A percentile compares a stretch with the other conserved stretches of the same genome.
Conservation (phyloP, 2,329 filamentous ascomycete genomes). For the Fusarium sp. region DNA sequence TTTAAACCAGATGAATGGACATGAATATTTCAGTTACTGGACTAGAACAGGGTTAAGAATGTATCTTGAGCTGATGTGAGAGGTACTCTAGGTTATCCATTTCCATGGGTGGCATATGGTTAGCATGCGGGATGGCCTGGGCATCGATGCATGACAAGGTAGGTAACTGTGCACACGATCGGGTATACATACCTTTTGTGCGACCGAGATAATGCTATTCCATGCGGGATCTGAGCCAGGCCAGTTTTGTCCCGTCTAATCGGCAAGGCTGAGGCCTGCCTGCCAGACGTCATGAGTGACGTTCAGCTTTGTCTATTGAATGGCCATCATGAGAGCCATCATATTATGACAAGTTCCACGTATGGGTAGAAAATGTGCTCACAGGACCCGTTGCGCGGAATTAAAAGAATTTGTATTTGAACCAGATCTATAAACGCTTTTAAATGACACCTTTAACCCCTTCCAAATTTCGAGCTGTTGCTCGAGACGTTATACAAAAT, state of each 20-base stretch:
- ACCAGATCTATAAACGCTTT: constrained; percentile 37
- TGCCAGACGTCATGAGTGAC: constrained; percentile 15
- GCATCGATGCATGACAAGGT: no score
- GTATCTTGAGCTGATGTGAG: no score
- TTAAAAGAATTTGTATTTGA: constrained; percentile 13
- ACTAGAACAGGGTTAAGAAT: no score
- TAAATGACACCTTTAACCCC: constrained; percentile 28
- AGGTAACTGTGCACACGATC: no score
- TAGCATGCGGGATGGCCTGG: neutral
- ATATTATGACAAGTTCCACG: neutral
- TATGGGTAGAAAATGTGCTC: neutral
- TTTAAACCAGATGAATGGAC: neutral
- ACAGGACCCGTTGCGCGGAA: neutral
- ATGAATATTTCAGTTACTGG: no score
- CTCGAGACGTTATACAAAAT: constrained; percentile 30
- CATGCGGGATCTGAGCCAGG: constrained; percentile 12
- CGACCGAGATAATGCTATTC: constrained; percentile 6
- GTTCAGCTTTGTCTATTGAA: constrained; percentile 6
- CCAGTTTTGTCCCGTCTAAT: neutral
- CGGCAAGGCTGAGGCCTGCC: constrained; percentile 12
- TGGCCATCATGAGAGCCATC: neutral
- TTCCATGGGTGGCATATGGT: no score
- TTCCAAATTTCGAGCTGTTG: constrained; percentile 22
- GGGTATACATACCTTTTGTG: neutral
- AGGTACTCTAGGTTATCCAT: no score